phyloP scores from a whole-genome alignment of 129 eudicot genomes.

The Oenanthe sinensis region DNA sequence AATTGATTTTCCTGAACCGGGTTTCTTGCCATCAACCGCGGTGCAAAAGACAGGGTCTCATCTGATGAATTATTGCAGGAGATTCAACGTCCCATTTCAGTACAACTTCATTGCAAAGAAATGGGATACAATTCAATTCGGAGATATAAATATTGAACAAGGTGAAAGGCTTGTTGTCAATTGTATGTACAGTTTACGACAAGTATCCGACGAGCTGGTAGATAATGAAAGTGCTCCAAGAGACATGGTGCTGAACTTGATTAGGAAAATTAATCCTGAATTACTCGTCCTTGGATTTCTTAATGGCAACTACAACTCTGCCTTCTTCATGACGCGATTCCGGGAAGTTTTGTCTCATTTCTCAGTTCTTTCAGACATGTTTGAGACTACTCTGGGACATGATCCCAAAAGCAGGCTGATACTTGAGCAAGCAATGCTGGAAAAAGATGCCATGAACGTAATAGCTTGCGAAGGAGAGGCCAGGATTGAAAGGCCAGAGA shows the following conservation, averaged over 20 bases:
- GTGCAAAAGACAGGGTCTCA: constrained; percentile 45
- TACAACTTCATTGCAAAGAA: constrained; percentile 43
- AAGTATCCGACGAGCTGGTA: constrained; percentile 39
- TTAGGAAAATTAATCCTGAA: constrained; percentile 15
- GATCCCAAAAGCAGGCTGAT: constrained; percentile 11
- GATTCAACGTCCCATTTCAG: constrained; percentile 45
- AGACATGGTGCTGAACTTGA: constrained; percentile 10
- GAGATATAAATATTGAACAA: constrained; percentile 40
- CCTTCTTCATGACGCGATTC: constrained; percentile 10
- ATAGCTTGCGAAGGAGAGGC: constrained; percentile 17
- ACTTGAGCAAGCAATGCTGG: constrained; percentile 14
- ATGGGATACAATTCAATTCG: constrained; percentile 44
- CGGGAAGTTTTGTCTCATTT: constrained; percentile 19
- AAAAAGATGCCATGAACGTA: constrained; percentile 14
- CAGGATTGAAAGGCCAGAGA: constrained; percentile 20
- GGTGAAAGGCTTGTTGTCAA: constrained; percentile 49
- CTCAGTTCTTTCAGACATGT: constrained; percentile 17
- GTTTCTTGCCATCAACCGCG: constrained; percentile 45
- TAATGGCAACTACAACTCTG: constrained; percentile 14
- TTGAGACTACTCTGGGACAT: constrained; percentile 8
- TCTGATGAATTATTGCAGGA: constrained; percentile 34
- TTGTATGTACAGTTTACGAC: constrained; percentile 30
- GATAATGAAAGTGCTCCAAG: constrained; percentile 17
- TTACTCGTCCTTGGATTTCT: constrained; percentile 19
- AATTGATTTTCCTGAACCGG: constrained; percentile 44